Conservation (phyloP, 257 asterid genomes). For the Petunia axillaris region DNA sequence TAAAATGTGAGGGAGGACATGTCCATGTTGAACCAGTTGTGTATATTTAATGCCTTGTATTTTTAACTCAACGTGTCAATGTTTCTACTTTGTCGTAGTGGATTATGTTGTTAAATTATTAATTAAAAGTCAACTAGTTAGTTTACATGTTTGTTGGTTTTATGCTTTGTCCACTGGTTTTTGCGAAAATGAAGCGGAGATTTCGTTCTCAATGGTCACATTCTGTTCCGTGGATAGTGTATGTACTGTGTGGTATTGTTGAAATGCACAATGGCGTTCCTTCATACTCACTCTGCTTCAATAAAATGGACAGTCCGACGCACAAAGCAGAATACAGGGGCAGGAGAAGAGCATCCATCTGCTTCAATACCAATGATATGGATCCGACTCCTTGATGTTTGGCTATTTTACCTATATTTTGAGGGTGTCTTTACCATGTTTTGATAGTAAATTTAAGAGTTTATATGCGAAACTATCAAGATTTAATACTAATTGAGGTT, state of each 20-base stretch:
- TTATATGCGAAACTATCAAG: too few species aligned
- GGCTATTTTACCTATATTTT: too few species aligned
- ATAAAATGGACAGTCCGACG: too few species aligned
- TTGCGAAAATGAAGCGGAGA: not conserved
- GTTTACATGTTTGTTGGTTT: not conserved
- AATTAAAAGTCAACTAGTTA: not conserved
- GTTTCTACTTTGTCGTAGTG: not conserved
- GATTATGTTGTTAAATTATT: not conserved
- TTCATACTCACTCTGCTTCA: too few species aligned
- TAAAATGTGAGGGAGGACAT: not conserved
- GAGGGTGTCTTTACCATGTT: too few species aligned
- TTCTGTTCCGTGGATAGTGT: not conserved
- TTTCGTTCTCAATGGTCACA: not conserved
- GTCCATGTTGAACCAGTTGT: not conserved
- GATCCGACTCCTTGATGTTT: too few species aligned
- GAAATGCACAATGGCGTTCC: too few species aligned
- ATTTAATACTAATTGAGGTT: too few species aligned
- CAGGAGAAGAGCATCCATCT: too few species aligned
- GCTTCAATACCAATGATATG: too few species aligned
- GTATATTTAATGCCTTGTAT: not conserved
- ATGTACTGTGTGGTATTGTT: not conserved
- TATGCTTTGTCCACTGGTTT: not conserved
- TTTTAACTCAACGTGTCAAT: not conserved
- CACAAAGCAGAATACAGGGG: too few species aligned
- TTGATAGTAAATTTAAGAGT: too few species aligned